Percentiles rank a stretch among this genome's conserved stretches.
These are phyloP conservation scores for Ophiostoma novo-ulmi DNA, from an alignment of 2,329 filamentous ascomycete species.

Conservation along the genomic window DNA sequence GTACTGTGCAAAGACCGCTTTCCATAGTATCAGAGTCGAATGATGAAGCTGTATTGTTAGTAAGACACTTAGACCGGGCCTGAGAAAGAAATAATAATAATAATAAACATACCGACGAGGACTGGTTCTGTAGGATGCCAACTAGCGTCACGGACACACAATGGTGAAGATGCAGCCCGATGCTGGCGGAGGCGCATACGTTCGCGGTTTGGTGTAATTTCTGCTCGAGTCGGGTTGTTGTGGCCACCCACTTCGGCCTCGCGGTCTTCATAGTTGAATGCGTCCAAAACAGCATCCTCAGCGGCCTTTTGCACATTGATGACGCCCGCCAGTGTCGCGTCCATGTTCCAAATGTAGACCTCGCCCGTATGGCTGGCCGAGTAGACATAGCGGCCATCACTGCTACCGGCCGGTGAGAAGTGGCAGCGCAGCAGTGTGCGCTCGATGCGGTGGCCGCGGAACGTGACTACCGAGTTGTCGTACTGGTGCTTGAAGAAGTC, in stretches of 20 bases:
- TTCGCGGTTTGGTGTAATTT: background rate
- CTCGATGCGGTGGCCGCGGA: slow-evolving; percentile 81
- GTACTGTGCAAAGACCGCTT: slow-evolving; percentile 64
- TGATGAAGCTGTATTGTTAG: background rate
- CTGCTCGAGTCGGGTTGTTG: background rate
- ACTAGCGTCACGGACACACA: slow-evolving; percentile 79
- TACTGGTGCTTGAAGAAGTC: slow-evolving; percentile 69
- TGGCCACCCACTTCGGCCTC: background rate
- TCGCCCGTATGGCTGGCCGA: slow-evolving; percentile 84
- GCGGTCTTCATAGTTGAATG: slow-evolving; percentile 15
- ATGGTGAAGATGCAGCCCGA: slow-evolving; percentile 36
- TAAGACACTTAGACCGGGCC: background rate
- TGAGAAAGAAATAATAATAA: slow-evolving; percentile 10
- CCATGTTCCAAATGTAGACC: slow-evolving; percentile 84
- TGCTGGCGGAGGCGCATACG: slow-evolving; percentile 5
- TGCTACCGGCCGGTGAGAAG: slow-evolving; percentile 81
- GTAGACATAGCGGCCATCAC: slow-evolving; percentile 89
- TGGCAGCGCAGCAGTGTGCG: slow-evolving; percentile 91
- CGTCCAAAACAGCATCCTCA: background rate
- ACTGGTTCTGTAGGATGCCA: slow-evolving; percentile 86
- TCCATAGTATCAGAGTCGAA: slow-evolving; percentile 56
- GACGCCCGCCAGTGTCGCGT: slow-evolving; percentile 72
- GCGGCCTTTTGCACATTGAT: slow-evolving; percentile 75
- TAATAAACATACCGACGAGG: slow-evolving; percentile 54
- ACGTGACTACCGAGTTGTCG: slow-evolving; percentile 90